Evolutionary conservation across 75 land plant genomes (phyloP), one percentile per base, ranked within the genome.

Genomic region (Pinus taeda): DNA sequence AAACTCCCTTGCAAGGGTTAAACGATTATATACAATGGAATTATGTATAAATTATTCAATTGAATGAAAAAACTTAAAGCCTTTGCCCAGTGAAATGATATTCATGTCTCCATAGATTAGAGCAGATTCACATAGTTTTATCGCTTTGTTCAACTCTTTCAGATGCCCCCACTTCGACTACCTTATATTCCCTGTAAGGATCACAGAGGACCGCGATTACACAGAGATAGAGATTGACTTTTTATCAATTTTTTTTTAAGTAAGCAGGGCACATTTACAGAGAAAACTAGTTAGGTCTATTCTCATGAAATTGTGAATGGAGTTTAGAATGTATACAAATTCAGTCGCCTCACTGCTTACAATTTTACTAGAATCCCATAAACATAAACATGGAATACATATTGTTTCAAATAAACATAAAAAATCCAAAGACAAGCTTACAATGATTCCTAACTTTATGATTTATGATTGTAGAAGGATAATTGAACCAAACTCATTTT

Each of bases 151-250:
- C 24, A 95, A 86, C n/a, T 92, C 79, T 85, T 84, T 95, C 78
- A 95, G 65, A 61, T 95, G 95, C 1, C 98, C 95, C 88, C 89
- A 93, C 59, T 96, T 96, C 3, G 98, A 96, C 79, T 93, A 94
- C 36, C 89, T 88, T n/a, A 87, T 36, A 53, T 87, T 81, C 37
- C 98, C 98, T 93, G 83, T 66, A 87, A 37, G 7, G 13, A n/a
- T 3, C 11, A 67, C 8, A 67, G 20, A 36, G 11, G 7, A 18
- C 6, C 18, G 21, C 1, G 33, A 33, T 33, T 33, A 33, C 33
- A 33, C 33, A 33, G 33, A 33, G 33, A 33, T 33, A 33, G 33
- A 33, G 33, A 33, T 1, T 0, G 33, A 33, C 0, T 2, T 33
- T 33, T 33, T 33, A 33, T 33, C 33, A 33, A 33, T 33, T 33